A percentile compares a stretch with the other conserved stretches of the same genome.
Evolutionary conservation across 2,329 filamentous ascomycete species (phyloP).

Genomic region (Diaporthe ampelina): DNA sequence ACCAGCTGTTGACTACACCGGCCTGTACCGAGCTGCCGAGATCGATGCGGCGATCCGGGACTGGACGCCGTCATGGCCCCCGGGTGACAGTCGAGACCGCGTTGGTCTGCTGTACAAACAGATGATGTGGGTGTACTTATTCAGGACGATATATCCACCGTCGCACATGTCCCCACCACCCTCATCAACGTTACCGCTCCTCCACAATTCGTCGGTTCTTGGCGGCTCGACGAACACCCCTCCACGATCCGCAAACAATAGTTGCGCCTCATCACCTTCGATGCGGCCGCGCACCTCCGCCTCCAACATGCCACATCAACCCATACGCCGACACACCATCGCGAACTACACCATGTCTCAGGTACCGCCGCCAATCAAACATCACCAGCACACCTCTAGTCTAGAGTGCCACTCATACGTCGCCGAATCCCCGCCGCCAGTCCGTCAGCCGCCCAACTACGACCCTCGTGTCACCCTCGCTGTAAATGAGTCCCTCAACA

Average conservation of each 20-base stretch:
- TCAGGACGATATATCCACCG: slow-evolving; percentile 72
- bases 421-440: slow-evolving; percentile 61
- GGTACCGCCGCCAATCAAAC: slow-evolving; percentile 41
- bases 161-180: slow-evolving; percentile 43
- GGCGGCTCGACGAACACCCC: slow-evolving; percentile 46
- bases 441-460: slow-evolving; percentile 62
- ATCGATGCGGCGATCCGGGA: slow-evolving; percentile 81
- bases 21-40: slow-evolving; percentile 78
- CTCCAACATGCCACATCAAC: slow-evolving; percentile 37
- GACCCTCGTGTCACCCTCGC: slow-evolving; percentile 66
- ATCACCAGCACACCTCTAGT: slow-evolving; percentile 42
- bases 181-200: slow-evolving; percentile 41
- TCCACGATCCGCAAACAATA: slow-evolving; percentile 49
- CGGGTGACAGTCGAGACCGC: slow-evolving; percentile 68
- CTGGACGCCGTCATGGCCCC: slow-evolving; percentile 77
- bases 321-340: slow-evolving; percentile 45
- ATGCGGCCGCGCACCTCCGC: slow-evolving; percentile 44
- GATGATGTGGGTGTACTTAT: slow-evolving; percentile 76
- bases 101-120: slow-evolving; percentile 74
- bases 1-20: slow-evolving; percentile 80
- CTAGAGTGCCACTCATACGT: slow-evolving; percentile 42
- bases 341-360: slow-evolving; percentile 45
- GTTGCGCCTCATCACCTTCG: slow-evolving; percentile 53
- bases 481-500: slow-evolving; percentile 68
- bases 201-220: slow-evolving; percentile 41